A percentile compares a stretch with the other conserved stretches of the same genome.
Evolutionary conservation across 441 rosid genomes (phyloP).

Genomic region (Populus hybrid): DNA sequence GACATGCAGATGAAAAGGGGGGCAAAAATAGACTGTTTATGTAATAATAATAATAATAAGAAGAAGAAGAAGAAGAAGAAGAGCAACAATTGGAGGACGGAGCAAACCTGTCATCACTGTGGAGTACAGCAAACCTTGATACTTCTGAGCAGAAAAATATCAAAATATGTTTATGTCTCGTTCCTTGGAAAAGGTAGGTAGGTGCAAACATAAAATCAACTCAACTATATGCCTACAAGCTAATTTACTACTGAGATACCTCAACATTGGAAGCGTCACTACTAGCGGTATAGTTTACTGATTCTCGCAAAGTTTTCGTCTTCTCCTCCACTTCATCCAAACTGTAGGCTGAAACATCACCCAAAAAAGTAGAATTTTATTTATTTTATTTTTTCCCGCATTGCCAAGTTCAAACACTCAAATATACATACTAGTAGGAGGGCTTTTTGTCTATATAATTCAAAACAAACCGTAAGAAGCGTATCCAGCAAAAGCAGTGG

Average conservation of each 20-base stretch:
- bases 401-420: not conserved
- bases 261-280: slow-evolving; percentile 49
- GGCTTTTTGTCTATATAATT: not conserved
- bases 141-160: slow-evolving; percentile 50
- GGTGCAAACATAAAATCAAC: not conserved
- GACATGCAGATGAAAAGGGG: too few species aligned
- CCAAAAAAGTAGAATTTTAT: not conserved
- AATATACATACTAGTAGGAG: not conserved
- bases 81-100: not conserved
- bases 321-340: slow-evolving; percentile 64
- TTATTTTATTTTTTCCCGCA: too few species aligned
- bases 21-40: too few species aligned
- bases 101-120: slow-evolving; percentile 44
- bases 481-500: slow-evolving; percentile 50
- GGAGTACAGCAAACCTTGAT: slow-evolving; percentile 46
- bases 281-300: slow-evolving; percentile 32
- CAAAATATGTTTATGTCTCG: not conserved
- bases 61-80: too few species aligned
- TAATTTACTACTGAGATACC: slow-evolving; percentile 34
- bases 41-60: too few species aligned
- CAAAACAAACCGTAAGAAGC: slow-evolving; percentile 52
- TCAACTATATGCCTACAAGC: not conserved
- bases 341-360: slow-evolving; percentile 52
- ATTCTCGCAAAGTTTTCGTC: slow-evolving; percentile 64
- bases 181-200: not conserved